A percentile compares a stretch with the other conserved stretches of the same genome.
Evolutionary conservation across 2,329 filamentous ascomycete species (phyloP).

Genomic region (Neofusicoccum cordaticola): DNA sequence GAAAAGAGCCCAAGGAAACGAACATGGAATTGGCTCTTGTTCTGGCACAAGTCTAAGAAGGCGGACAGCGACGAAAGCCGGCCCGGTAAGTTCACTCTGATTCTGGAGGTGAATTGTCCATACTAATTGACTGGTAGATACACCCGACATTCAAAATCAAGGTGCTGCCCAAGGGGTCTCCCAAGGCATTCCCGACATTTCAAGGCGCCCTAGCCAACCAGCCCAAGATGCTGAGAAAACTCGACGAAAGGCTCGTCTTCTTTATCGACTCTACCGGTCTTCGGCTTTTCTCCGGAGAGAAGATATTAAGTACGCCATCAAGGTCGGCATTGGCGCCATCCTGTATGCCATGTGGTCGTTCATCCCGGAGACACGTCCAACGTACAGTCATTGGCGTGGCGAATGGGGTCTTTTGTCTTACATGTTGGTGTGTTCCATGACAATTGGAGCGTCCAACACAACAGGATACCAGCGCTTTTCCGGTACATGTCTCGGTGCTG

Average conservation of each 20-base stretch:
- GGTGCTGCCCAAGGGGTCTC: slow-evolving; percentile 29
- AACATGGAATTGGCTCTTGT: slow-evolving; percentile 80
- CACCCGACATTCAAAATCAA: slow-evolving; percentile 27
- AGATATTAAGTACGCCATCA: slow-evolving; percentile 77
- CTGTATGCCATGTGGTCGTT: slow-evolving; percentile 90
- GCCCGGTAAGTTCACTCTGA: slow-evolving; percentile 22
- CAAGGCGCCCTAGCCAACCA: slow-evolving; percentile 18
- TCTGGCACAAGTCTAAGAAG: slow-evolving; percentile 58
- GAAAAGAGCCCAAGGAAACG: slow-evolving; percentile 61
- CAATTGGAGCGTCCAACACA: slow-evolving; percentile 91
- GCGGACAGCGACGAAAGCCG: slow-evolving; percentile 19
- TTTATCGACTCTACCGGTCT: slow-evolving; percentile 48
- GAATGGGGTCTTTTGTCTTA: slow-evolving; percentile 97
- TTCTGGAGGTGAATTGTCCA: not conserved
- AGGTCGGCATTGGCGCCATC: slow-evolving; percentile 86
- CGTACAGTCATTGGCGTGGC: slow-evolving; percentile 84
- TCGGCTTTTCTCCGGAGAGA: slow-evolving; percentile 60
- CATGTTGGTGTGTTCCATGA: slow-evolving; percentile 98
- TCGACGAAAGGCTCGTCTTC: slow-evolving; percentile 29
- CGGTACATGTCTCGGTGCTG: slow-evolving; percentile 79
- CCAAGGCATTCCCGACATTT: slow-evolving; percentile 36
- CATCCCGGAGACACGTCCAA: slow-evolving; percentile 69
- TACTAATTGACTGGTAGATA: slow-evolving; percentile 24
- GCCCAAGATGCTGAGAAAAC: not conserved
- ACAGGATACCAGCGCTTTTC: slow-evolving; percentile 83